Conservation (phyloP, 1,139 yeast species). For the Sugiyamaella paludigena region DNA sequence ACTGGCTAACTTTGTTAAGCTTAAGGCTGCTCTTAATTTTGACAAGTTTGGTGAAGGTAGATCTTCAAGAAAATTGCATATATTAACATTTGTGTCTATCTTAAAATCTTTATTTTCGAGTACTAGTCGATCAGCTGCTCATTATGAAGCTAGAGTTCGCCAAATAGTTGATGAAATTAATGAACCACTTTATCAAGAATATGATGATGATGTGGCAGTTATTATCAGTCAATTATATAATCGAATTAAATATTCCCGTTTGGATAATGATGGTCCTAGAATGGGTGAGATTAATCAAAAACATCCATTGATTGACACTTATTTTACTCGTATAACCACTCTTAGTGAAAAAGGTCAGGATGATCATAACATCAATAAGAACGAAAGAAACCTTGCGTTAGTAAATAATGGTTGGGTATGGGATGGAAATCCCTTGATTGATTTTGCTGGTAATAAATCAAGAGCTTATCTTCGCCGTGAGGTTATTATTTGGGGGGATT, state of each 20-base stretch:
- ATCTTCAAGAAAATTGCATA: constrained; percentile 54
- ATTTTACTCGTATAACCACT: constrained; percentile 68
- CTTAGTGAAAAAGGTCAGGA: constrained; percentile 44
- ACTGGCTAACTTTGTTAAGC: constrained; percentile 53
- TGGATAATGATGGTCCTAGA: constrained; percentile 78
- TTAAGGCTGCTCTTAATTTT: constrained; percentile 41
- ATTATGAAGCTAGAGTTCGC: constrained; percentile 45
- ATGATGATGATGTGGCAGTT: constrained; percentile 66
- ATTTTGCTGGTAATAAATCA: constrained; percentile 79
- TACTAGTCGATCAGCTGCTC: constrained; percentile 19
- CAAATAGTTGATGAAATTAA: constrained; percentile 74
- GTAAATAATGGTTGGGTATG: constrained; percentile 99
- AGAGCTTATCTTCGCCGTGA: constrained; percentile 86
- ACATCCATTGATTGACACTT: constrained; percentile 75
- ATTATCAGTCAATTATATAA: constrained; percentile 69
- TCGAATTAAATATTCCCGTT: constrained; percentile 69
- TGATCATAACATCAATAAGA: constrained; percentile 15
- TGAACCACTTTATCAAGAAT: constrained; percentile 65
- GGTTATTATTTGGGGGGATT: constrained; percentile 97
- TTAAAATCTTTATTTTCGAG: constrained; percentile 40
- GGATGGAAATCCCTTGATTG: constrained; percentile 93
- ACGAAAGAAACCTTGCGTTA: constrained; percentile 46
- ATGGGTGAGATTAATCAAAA: constrained; percentile 58
- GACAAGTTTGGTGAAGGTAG: constrained; percentile 48
- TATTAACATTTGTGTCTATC: constrained; percentile 48